phyloP scores from a whole-genome alignment of 495 filamentous ascomycete genomes.

The Lasiosphaeria miniovina region DNA sequence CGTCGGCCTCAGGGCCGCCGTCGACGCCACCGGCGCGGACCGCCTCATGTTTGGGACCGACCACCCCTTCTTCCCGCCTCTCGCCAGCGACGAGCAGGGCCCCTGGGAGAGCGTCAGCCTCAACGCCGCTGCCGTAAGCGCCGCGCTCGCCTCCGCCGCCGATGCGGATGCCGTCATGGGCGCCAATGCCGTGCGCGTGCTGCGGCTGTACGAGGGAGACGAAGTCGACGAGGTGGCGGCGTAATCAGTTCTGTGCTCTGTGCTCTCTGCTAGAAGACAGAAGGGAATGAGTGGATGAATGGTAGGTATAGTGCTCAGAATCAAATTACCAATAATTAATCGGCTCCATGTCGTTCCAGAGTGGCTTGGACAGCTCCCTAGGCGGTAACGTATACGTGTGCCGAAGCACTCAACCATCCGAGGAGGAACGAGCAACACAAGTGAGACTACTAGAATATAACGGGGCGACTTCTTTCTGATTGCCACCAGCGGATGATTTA shows the following conservation, averaged over 20 bases:
- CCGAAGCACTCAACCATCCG: no score
- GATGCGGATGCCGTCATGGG: constrained; percentile 57
- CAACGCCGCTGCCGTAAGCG: constrained; percentile 70
- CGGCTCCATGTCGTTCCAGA: no score
- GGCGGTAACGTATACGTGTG: no score
- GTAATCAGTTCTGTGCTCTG: background rate
- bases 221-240: background rate
- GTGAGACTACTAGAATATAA: no score
- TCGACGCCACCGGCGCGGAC: constrained; percentile 59
- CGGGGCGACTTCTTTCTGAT: no score
- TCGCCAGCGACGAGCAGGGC: constrained; percentile 54
- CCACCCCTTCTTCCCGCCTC: constrained; percentile 91
- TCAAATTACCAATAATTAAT: no score
- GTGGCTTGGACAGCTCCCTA: no score
- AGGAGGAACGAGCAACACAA: no score
- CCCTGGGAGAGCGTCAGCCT: constrained; percentile 81
- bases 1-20: constrained; percentile 71
- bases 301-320: no score
- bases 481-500: no score
- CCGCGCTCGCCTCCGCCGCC: constrained; percentile 50
- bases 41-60: constrained; percentile 85
- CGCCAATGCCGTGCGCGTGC: constrained; percentile 64
- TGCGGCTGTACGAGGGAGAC: constrained; percentile 51
- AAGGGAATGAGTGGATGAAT: no score
- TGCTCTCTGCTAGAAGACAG: no score